These are phyloP conservation scores for Penicillium canescens DNA, from an alignment of 495 filamentous ascomycete genomes.

Conservation along the genomic window DNA sequence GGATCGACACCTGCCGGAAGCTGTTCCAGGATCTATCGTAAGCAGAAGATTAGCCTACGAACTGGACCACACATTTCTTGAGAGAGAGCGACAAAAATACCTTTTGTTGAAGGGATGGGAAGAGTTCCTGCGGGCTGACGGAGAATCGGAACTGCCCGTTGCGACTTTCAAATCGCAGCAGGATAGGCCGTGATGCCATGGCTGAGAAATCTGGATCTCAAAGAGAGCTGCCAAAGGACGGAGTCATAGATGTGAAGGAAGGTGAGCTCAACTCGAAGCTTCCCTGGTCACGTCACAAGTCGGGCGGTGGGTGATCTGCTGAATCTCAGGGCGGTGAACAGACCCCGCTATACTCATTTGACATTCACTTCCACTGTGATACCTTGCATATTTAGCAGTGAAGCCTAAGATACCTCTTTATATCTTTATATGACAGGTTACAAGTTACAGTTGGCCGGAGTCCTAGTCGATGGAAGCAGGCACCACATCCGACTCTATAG, in stretches of 20 bases:
- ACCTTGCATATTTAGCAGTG: no score
- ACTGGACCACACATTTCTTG: not conserved
- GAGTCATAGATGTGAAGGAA: not conserved
- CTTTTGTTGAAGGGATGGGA: slow-evolving; percentile 46
- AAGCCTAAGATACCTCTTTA: no score
- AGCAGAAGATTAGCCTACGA: slow-evolving; percentile 3
- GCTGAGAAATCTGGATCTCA: not conserved
- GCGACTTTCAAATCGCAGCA: slow-evolving; percentile 55
- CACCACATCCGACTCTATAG: no score
- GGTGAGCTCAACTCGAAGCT: slow-evolving; percentile 11
- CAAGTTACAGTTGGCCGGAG: no score
- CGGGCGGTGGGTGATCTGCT: slow-evolving; percentile 21
- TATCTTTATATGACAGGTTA: no score
- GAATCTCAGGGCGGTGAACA: not conserved
- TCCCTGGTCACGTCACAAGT: slow-evolving; percentile 26
- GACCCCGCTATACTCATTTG: no score
- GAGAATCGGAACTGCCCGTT: slow-evolving; percentile 57
- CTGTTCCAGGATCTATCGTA: slow-evolving; percentile 57
- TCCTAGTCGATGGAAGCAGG: no score
- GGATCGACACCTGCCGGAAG: slow-evolving; percentile 71
- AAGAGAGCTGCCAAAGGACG: not conserved
- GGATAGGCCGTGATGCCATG: slow-evolving; percentile 42
- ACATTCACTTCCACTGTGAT: no score
- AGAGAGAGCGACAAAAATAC: slow-evolving; percentile 19
- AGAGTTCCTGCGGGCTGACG: slow-evolving; percentile 46